These are phyloP conservation scores for Sporisorium iseilematis-ciliati DNA, from an alignment of 1,284 basidiomycete species.

Conservation along the genomic window DNA sequence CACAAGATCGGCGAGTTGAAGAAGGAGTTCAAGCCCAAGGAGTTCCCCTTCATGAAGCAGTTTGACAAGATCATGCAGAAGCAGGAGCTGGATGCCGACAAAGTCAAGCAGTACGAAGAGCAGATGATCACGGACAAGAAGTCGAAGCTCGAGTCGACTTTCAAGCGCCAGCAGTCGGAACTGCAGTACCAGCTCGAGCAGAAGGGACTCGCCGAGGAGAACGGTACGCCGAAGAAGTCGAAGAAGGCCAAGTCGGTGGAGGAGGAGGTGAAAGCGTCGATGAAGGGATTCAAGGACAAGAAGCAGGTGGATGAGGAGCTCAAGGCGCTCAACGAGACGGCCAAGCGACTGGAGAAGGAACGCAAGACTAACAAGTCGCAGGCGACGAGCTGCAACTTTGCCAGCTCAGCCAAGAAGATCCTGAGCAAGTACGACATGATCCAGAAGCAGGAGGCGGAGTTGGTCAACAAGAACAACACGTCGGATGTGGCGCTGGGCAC, in stretches of 20 bases:
- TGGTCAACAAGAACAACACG: constrained; percentile 66
- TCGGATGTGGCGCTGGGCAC: constrained; percentile 67
- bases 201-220: constrained; percentile 39
- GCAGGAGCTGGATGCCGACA: constrained; percentile 93
- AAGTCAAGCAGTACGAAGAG: constrained; percentile 85
- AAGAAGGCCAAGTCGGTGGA: constrained; percentile 57
- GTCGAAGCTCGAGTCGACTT: constrained; percentile 78
- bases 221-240: constrained; percentile 46
- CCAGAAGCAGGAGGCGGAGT: constrained; percentile 65
- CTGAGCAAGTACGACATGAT: constrained; percentile 68
- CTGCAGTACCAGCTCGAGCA: constrained; percentile 61
- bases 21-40: constrained; percentile 75
- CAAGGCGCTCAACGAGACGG: constrained; percentile 80
- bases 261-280: constrained; percentile 52
- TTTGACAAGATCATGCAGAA: constrained; percentile 76
- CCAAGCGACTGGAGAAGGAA: constrained; percentile 82
- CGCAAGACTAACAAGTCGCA: constrained; percentile 81
- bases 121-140: constrained; percentile 73
- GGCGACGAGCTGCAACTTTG: constrained; percentile 70
- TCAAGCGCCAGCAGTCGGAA: constrained; percentile 74
- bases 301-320: constrained; percentile 74
- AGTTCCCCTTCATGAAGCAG: constrained; percentile 75
- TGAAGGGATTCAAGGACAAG: constrained; percentile 59
- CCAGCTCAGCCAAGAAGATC: constrained; percentile 77
- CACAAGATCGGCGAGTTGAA: constrained; percentile 74